Evolutionary conservation across 2,329 filamentous ascomycete species (phyloP), one percentile per base, ranked within the genome.

Genomic region (Cylindrodendrum hubeiense): DNA sequence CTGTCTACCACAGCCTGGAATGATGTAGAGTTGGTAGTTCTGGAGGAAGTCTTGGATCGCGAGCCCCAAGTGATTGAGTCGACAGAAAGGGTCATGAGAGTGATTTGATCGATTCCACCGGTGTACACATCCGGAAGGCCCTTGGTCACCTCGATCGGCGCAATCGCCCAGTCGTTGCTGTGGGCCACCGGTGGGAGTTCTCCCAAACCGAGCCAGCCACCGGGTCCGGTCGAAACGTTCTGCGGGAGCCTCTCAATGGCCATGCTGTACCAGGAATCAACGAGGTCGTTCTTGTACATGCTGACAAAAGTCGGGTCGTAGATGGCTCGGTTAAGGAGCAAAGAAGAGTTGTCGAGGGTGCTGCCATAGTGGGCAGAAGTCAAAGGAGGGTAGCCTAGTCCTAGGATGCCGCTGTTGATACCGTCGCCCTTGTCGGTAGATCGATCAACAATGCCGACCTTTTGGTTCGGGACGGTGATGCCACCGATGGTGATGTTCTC

Each of bases 1-100:
- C 78, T 81, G 70, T 86, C 84, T 24, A 85, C 72, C 46, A 85
- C 80, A 8, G 75, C 77, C 50, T 80, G 77, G 46, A 81, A 80
- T 15, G 71, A 65, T 8, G 77, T 79, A 7, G 67, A 51, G 58
- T 77, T 76, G 8, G 67, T 73, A 19, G 66, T 72, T 10, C 56
- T 52, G 26, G 54, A 28, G 9, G 51, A 21, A 13, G 24, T 52
- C 13, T 50, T 57, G n/a, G 44, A 26, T n/a, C 13, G 44, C 15
- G 44, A 47, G 26, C 65, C 64, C 66, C 64, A 70, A 12, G 61
- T 57, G 30, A 66, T 47, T 4, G 41, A 41, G 26, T 64, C 58
- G 15, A 73, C 65, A 8, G 66, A 69, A 41, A 71, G 21, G 4
- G 67, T 68, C 69, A 68, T 69, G 8, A 68, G 59, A 1, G 65